Conservation (phyloP, 768 basidiomycete species). For the Termitomyces sp. region DNA sequence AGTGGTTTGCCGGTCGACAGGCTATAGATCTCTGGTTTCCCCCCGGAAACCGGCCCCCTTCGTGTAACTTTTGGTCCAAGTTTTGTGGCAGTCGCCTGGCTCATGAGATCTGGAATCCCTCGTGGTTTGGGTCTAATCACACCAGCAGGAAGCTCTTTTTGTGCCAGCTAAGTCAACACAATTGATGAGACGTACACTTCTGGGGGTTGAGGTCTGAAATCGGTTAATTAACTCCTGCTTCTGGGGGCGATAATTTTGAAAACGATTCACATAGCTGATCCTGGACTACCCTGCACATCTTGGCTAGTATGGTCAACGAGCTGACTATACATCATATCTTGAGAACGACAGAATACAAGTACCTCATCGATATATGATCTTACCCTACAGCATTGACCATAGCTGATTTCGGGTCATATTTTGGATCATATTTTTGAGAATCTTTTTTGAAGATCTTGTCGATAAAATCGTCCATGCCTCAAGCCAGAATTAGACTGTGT, state of each 20-base stretch:
- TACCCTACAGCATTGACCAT: conserved; percentile 3
- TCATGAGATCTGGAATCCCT: too few relatives aligned
- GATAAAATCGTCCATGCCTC: background rate
- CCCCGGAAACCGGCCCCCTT: too few relatives aligned
- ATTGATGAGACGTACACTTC: background rate
- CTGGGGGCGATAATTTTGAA: background rate
- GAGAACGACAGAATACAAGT: background rate
- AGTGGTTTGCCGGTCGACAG: too few relatives aligned
- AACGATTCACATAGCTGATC: conserved; percentile 8
- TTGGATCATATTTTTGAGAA: background rate
- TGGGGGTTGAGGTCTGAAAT: background rate
- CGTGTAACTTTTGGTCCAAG: too few relatives aligned
- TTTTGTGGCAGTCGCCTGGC: too few relatives aligned
- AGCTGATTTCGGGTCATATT: background rate
- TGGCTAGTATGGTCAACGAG: conserved; percentile 6
- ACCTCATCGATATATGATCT: background rate
- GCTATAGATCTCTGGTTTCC: too few relatives aligned
- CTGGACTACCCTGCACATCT: background rate
- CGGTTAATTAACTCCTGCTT: background rate
- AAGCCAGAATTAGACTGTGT: background rate
- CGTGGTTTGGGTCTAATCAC: too few relatives aligned
- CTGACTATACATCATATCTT: background rate
- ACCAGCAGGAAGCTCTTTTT: too few relatives aligned
- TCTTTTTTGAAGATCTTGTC: background rate
- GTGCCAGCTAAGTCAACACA: background rate